phyloP scores from a whole-genome alignment of 169 alveolate genomes.

The Perkinsus marinus region DNA sequence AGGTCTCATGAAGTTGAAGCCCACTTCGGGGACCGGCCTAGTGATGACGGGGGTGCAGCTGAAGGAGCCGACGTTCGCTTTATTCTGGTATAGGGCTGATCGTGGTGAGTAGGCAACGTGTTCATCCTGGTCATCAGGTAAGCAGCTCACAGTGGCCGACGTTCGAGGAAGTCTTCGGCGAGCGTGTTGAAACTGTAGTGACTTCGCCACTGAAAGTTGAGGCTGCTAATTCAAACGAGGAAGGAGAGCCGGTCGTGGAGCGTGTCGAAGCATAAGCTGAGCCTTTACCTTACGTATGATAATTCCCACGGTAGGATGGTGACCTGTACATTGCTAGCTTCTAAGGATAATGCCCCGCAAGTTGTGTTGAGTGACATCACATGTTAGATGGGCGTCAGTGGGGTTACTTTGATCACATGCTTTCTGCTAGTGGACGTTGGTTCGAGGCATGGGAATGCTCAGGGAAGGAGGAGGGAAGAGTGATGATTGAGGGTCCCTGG shows the following conservation, averaged over 20 bases:
- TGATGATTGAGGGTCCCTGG: slow-evolving; percentile 54
- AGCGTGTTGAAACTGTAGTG: not conserved
- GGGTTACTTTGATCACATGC: too few relatives aligned
- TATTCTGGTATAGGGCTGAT: not conserved
- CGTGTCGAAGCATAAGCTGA: not conserved
- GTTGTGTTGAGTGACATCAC: too few relatives aligned
- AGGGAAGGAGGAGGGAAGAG: slow-evolving; percentile 34
- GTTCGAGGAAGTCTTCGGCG: not conserved
- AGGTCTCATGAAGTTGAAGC: not conserved
- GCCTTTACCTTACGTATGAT: too few relatives aligned
- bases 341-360: too few relatives aligned
- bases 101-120: not conserved
- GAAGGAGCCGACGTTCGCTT: not conserved
- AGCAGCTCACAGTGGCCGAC: not conserved
- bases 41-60: not conserved
- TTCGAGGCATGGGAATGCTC: too few relatives aligned
- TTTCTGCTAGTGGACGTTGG: too few relatives aligned
- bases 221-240: not conserved
- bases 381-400: too few relatives aligned
- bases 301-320: too few relatives aligned
- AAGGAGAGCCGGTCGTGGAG: not conserved
- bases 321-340: too few relatives aligned
- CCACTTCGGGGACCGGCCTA: not conserved
- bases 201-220: not conserved
- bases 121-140: not conserved